Conservation (phyloP, 2,329 filamentous ascomycete genomes). For the Colletotrichum somersetense region DNA sequence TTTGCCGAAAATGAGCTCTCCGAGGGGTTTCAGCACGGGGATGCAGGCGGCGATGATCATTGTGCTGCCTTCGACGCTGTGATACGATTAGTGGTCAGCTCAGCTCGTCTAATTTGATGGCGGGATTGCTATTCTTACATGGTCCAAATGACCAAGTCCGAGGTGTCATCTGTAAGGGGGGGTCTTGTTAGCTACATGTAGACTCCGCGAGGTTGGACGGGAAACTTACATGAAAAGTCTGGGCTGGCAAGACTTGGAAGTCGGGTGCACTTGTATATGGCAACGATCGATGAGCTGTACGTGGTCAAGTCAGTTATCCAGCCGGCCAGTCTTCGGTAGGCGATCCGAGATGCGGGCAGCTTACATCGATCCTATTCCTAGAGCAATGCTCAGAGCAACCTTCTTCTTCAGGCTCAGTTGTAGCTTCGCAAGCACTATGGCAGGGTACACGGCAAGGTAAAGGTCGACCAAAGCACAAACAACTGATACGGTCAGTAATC, state of each 20-base stretch:
- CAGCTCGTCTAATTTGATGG: too few relatives aligned
- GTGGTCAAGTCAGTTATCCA: too few relatives aligned
- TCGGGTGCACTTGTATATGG: slow-evolving; percentile 52
- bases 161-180: slow-evolving; percentile 49
- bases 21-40: slow-evolving; percentile 51
- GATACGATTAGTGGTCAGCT: neutral
- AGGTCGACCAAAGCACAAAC: too few relatives aligned
- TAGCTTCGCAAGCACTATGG: too few relatives aligned
- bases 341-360: too few relatives aligned
- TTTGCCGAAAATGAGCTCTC: slow-evolving; percentile 22
- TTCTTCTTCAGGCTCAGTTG: too few relatives aligned
- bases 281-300: neutral
- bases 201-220: neutral
- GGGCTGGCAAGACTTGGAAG: slow-evolving; percentile 47
- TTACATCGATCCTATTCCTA: too few relatives aligned
- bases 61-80: slow-evolving; percentile 50
- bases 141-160: slow-evolving; percentile 61
- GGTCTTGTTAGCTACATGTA: too few relatives aligned
- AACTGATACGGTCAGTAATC: too few relatives aligned
- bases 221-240: slow-evolving; percentile 45
- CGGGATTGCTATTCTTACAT: slow-evolving; percentile 48
- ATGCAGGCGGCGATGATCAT: slow-evolving; percentile 54
- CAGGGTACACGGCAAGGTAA: too few relatives aligned
- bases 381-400: too few relatives aligned
- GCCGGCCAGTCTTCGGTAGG: too few relatives aligned